A percentile compares a stretch with the other conserved stretches of the same genome.
Evolutionary conservation across 129 eudicot species (phyloP).

Genomic region (Mikania micrantha): DNA sequence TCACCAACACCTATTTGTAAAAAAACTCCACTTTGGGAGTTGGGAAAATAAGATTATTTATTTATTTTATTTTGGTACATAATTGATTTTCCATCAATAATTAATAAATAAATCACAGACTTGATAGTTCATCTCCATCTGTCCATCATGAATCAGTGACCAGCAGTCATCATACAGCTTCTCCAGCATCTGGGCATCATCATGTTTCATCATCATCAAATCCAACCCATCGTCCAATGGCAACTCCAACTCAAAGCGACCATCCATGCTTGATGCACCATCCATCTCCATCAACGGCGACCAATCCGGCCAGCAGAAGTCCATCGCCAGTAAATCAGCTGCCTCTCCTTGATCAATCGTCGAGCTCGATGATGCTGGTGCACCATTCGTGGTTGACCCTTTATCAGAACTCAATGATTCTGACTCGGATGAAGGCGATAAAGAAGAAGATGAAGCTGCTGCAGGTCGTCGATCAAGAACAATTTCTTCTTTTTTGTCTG

Average conservation of each 20-base stretch:
- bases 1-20: no score
- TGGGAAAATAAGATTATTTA: background rate
- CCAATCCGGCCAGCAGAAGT: conserved; percentile 28
- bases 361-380: conserved; percentile 19
- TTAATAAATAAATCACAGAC: background rate
- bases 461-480: background rate
- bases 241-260: background rate
- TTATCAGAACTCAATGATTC: background rate
- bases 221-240: conserved; percentile 21
- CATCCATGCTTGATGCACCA: conserved; percentile 2
- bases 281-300: conserved; percentile 24
- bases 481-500: background rate
- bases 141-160: conserved; percentile 10
- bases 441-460: conserved; percentile 5
- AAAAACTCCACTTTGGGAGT: background rate
- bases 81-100: background rate
- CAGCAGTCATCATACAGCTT: conserved; percentile 27
- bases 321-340: conserved; percentile 1
- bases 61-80: background rate
- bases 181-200: conserved; percentile 16
- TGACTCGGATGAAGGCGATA: conserved; percentile 8
- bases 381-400: conserved; percentile 9
- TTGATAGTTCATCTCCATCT: no score
- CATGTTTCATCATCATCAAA: conserved; percentile 13
- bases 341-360: conserved; percentile 2